Conservation (phyloP, 495 filamentous ascomycete genomes). For the Talaromyces adpressus region DNA sequence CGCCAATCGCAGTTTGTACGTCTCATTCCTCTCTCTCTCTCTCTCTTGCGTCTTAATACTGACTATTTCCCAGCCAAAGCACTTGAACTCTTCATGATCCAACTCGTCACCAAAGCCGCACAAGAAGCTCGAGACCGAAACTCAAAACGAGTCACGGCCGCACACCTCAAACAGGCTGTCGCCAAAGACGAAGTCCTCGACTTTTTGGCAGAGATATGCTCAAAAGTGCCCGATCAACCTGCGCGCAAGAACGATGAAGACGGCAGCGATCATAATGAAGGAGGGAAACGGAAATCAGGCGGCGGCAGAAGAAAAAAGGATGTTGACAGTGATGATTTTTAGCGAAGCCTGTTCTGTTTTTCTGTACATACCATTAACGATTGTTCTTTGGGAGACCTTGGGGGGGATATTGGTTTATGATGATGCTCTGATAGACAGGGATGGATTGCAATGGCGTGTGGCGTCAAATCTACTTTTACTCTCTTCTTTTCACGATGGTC, state of each 20-base stretch:
- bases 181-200: conserved; percentile 82
- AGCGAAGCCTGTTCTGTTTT: background rate
- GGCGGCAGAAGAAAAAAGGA: conserved; percentile 40
- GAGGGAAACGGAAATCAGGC: conserved; percentile 40
- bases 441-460: background rate
- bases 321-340: conserved; percentile 29
- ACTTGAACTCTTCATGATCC: conserved; percentile 95
- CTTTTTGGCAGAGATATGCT: conserved; percentile 86
- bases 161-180: conserved; percentile 86
- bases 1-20: conserved; percentile 84
- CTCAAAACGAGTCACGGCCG: conserved; percentile 82
- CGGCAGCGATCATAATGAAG: conserved; percentile 36
- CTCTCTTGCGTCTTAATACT: conserved; percentile 9
- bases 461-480: background rate
- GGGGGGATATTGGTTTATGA: background rate
- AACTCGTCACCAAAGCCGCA: conserved; percentile 79
- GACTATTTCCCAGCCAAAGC: conserved; percentile 57
- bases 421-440: conserved; percentile 1
- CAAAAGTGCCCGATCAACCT: conserved; percentile 72
- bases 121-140: conserved; percentile 72
- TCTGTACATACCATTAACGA: background rate
- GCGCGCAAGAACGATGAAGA: conserved; percentile 46
- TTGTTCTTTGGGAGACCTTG: background rate
- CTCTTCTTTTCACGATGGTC: background rate
- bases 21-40: background rate